Evolutionary conservation across 495 filamentous ascomycete genomes (phyloP), one percentile per base, ranked within the genome.

Genomic region (Aspergillus haitiensis): DNA sequence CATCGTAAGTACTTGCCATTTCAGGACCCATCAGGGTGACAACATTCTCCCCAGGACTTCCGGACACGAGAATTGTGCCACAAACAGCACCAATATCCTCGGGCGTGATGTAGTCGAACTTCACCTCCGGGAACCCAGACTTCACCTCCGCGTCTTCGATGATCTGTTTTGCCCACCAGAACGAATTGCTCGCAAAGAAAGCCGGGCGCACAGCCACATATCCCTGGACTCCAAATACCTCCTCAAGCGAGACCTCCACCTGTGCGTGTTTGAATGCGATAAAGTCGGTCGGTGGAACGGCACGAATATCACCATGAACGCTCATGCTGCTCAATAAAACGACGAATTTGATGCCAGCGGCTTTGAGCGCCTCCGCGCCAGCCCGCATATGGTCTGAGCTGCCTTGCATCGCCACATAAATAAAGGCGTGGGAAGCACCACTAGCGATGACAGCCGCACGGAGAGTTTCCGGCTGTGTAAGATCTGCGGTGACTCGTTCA

Each of bases 241-340:
- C 69, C 15, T 67, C 56, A 33, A 75, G 59, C 7, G 34, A 64
- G 9, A 68, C 27, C 64, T 75, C 72, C 11, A 72, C 65, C 44
- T 70, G 70, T 7, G 69, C 72, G 40, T 75, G 72, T 8, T 16
- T 16, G n/a, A 64, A 70, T 2, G 59, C 40, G n/a, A 73, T 68
- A 10, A 66, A 15, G 5, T 70, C 54, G 0, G 6, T 45, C 3
- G 59, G 58, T 5, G 48, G 5, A 5, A 73, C 47, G 9, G 51
- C 39, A 10, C 46, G 33, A 2, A 62, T n/a, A 12, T 73, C 67
- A 2, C 64, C 63, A n/a, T 46, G 8, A 7, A 72, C 55, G 34
- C 27, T 52, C 10, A 56, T 56, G 44, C 67, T 73, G 62, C 70
- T 72, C 45, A 75, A 47, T 18, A 73, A 67, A 12, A 75, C 70